Evolutionary conservation across 148 eudicot species (phyloP).

Genomic region (Oxyria digyna): DNA sequence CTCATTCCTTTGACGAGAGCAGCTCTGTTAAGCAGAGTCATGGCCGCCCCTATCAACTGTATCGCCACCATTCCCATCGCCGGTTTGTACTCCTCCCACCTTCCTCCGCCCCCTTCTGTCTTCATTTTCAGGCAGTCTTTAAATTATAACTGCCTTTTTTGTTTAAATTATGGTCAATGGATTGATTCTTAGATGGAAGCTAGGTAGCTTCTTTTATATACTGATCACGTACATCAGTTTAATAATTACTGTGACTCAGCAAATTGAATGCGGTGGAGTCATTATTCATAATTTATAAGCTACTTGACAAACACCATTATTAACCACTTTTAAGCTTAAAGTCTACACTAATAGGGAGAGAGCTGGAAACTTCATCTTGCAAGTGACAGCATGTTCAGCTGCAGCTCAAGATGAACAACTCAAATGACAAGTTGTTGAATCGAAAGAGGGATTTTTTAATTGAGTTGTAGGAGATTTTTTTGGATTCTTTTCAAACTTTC

Average conservation of each 20-base stretch:
- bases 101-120: neutral
- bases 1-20: conserved; percentile 59
- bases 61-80: conserved; percentile 33
- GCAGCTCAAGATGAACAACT: too few relatives aligned
- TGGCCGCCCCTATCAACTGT: conserved; percentile 36
- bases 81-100: conserved; percentile 29
- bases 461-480: too few relatives aligned
- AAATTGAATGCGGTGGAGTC: neutral
- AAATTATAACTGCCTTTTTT: neutral
- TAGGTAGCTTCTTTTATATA: neutral
- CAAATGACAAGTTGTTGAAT: too few relatives aligned
- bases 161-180: neutral
- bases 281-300: neutral
- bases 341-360: neutral
- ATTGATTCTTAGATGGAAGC: neutral
- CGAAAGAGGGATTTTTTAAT: too few relatives aligned
- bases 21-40: conserved; percentile 37
- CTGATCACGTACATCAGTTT: neutral
- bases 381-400: too few relatives aligned
- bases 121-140: neutral
- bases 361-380: neutral
- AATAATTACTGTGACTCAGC: neutral
- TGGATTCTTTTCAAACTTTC: too few relatives aligned
- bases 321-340: neutral
- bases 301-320: conserved; percentile 1